Conservation (phyloP, 2,329 filamentous ascomycete species). For the Alternaria viburni region DNA sequence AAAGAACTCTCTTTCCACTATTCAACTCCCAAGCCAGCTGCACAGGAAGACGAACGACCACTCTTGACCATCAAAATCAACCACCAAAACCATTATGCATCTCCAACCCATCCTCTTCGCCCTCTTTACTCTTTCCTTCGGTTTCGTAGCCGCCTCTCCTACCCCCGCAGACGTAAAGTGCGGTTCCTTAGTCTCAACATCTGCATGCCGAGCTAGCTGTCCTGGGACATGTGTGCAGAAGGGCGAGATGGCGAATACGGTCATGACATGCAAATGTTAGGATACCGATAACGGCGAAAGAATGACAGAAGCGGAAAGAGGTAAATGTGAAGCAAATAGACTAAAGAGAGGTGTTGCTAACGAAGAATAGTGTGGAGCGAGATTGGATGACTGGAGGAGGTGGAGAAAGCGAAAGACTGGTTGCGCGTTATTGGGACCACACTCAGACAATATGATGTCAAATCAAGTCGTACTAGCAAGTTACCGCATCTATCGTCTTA, state of each 20-base stretch:
- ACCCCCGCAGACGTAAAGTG: not conserved
- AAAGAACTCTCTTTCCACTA: not conserved
- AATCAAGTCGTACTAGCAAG: not conserved
- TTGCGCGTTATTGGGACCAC: fast-evolving
- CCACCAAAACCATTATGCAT: not conserved
- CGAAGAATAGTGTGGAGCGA: not conserved
- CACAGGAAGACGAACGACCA: not conserved
- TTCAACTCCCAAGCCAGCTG: not conserved
- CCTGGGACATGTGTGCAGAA: not conserved
- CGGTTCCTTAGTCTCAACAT: not conserved
- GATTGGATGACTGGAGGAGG: not conserved
- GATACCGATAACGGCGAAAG: not conserved
- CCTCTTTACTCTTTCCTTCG: not conserved
- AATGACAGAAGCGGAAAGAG: not conserved
- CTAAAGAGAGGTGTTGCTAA: not conserved
- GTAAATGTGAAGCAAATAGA: not conserved
- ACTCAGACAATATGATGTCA: not conserved
- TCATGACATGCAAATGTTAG: not conserved
- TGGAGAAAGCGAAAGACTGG: not conserved
- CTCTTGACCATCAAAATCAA: not conserved
- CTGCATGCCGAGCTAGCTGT: not conserved
- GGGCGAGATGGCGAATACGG: not conserved
- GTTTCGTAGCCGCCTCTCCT: not conserved
- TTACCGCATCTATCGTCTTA: not conserved
- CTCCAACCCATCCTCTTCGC: not conserved